phyloP scores from a whole-genome alignment of 306 rosid genomes.

The Pyrus communis region DNA sequence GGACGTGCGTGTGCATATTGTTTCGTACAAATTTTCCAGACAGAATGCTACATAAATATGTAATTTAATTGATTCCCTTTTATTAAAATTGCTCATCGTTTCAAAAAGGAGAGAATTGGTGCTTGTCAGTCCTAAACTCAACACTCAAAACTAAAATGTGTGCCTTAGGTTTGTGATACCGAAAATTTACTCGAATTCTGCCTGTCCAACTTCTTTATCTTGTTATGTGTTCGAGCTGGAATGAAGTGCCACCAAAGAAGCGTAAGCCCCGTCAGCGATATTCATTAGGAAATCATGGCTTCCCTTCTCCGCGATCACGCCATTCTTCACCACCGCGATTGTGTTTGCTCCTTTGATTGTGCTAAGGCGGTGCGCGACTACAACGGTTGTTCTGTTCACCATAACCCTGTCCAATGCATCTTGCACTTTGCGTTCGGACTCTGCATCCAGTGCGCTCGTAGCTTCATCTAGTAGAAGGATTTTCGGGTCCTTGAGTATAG shows the following conservation, averaged over 20 bases:
- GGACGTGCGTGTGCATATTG: background rate
- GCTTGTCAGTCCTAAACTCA: too few relatives aligned
- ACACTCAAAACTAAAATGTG: too few relatives aligned
- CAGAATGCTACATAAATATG: background rate
- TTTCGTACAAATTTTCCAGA: background rate
- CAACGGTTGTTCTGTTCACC: constrained; percentile 70
- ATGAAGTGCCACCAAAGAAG: constrained; percentile 74
- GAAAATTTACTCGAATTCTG: background rate
- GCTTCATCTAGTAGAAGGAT: constrained; percentile 87
- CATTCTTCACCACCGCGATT: constrained; percentile 70
- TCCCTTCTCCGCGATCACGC: constrained; percentile 68
- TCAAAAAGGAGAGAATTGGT: too few relatives aligned
- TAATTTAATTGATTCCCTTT: background rate
- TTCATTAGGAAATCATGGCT: constrained; percentile 63
- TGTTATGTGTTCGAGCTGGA: constrained; percentile 20
- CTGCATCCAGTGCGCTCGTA: constrained; percentile 85
- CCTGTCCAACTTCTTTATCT: background rate
- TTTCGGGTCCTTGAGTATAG: constrained; percentile 67
- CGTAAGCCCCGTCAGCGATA: constrained; percentile 58
- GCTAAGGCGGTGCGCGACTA: constrained; percentile 76
- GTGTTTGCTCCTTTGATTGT: constrained; percentile 71
- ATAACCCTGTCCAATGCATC: constrained; percentile 77
- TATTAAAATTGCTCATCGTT: background rate
- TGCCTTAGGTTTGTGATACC: background rate
- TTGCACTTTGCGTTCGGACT: constrained; percentile 75